A percentile compares a stretch with the other conserved stretches of the same genome.
phyloP scores from a whole-genome alignment of 306 rosid species.

The Vigna radiata region DNA sequence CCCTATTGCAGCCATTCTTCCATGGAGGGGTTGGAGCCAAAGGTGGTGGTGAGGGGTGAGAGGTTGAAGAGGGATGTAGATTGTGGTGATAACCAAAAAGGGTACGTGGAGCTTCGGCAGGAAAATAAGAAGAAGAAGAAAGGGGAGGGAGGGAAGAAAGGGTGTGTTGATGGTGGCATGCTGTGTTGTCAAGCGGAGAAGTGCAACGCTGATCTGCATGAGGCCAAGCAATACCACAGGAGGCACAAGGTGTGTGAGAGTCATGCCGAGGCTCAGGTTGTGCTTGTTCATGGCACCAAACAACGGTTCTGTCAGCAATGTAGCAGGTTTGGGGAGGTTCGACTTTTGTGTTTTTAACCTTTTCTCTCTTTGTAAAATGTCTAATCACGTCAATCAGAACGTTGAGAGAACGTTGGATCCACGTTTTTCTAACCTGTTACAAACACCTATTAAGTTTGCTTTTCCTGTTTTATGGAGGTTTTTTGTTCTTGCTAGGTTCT shows the following conservation, averaged over 20 bases:
- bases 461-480: background rate
- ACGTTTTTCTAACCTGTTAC: no score
- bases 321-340: slow-evolving; percentile 66
- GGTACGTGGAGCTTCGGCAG: slow-evolving; percentile 24
- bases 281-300: slow-evolving; percentile 58
- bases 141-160: slow-evolving; percentile 43
- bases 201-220: slow-evolving; percentile 65
- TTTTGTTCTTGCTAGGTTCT: background rate
- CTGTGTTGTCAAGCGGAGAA: slow-evolving; percentile 76
- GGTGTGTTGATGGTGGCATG: slow-evolving; percentile 32
- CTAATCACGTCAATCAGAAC: no score
- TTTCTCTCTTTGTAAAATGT: background rate
- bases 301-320: slow-evolving; percentile 89
- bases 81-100: slow-evolving; percentile 32
- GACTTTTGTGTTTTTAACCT: background rate
- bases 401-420: no score
- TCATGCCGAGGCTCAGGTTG: slow-evolving; percentile 76
- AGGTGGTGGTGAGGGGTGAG: slow-evolving; percentile 34
- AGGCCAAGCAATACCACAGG: slow-evolving; percentile 68
- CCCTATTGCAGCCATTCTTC: background rate
- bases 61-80: slow-evolving; percentile 44
- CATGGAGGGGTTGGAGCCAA: slow-evolving; percentile 44
- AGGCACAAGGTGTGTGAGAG: slow-evolving; percentile 74
- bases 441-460: background rate
- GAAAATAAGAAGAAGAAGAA: slow-evolving; percentile 51